phyloP scores from a whole-genome alignment of 1,284 basidiomycete genomes.

The Rhodotorula glutinis region DNA sequence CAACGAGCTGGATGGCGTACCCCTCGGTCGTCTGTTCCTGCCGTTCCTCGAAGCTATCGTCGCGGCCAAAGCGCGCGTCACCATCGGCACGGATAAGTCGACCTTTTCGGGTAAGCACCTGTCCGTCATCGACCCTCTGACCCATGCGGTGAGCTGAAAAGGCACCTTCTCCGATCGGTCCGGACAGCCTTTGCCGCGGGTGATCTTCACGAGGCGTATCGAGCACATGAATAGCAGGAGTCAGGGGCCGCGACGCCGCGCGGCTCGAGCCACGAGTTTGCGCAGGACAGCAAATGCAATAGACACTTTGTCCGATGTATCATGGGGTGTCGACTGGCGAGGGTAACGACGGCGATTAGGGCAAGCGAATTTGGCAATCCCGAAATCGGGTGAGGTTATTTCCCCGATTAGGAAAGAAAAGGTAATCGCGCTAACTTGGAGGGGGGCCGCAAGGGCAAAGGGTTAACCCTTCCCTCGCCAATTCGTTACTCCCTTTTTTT shows the following conservation, averaged over 20 bases:
- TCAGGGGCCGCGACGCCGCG: not conserved
- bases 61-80: conserved; percentile 27
- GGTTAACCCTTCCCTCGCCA: not conserved
- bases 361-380: not conserved
- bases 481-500: not conserved
- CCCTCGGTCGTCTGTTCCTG: conserved; percentile 36
- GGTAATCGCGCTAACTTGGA: not conserved
- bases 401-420: conserved; percentile 1
- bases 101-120: conserved; percentile 32
- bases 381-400: no score
- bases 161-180: no score
- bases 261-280: no score
- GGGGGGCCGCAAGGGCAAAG: not conserved
- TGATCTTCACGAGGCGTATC: conserved; percentile 19
- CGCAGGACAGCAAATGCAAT: no score
- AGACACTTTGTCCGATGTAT: no score
- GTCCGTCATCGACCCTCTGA: no score
- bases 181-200: conserved; percentile 18
- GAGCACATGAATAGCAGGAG: not conserved
- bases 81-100: conserved; percentile 27
- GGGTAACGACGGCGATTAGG: no score
- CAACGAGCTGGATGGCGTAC: conserved; percentile 31
- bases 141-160: no score
- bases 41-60: conserved; percentile 42
- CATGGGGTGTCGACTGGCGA: no score